Conservation (phyloP, 2,329 filamentous ascomycete species). For the Magnaporthiopsis rhizophila region DNA sequence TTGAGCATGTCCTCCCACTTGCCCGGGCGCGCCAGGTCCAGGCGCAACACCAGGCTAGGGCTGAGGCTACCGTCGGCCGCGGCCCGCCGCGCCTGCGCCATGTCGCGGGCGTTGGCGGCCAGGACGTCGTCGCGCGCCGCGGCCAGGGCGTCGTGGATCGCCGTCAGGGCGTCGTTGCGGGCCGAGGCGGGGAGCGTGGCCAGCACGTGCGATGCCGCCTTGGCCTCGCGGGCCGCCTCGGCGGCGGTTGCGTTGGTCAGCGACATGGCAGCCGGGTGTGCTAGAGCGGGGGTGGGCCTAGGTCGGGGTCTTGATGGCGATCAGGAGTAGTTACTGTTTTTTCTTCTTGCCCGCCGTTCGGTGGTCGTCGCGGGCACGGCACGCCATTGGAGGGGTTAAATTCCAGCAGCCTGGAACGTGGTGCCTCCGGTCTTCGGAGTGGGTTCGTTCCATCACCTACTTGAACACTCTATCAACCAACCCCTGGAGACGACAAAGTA, state of each 20-base stretch:
- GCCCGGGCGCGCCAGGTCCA: conserved; percentile 77
- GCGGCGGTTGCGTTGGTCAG: conserved; percentile 76
- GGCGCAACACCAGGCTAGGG: conserved; percentile 74
- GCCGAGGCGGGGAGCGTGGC: conserved; percentile 68
- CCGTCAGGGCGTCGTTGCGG: conserved; percentile 77
- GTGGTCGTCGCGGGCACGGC: too few relatives aligned
- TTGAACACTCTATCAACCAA: too few relatives aligned
- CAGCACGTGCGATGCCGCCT: conserved; percentile 72
- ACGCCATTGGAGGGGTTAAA: too few relatives aligned
- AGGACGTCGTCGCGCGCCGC: conserved; percentile 68
- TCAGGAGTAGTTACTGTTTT: background rate
- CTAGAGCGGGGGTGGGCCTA: background rate
- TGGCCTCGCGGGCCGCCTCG: conserved; percentile 70
- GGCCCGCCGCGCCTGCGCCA: conserved; percentile 65
- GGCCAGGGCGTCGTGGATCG: conserved; percentile 71
- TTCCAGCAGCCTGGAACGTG: too few relatives aligned
- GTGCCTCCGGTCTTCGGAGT: too few relatives aligned
- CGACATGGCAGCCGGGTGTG: conserved; percentile 54
- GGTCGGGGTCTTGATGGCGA: background rate
- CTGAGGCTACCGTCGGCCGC: conserved; percentile 69
- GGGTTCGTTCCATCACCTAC: too few relatives aligned
- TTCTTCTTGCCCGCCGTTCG: background rate
- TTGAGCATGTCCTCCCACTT: conserved; percentile 98
- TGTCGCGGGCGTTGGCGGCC: conserved; percentile 76
- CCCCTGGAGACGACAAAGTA: too few relatives aligned